These are phyloP conservation scores for Trypanosoma platydactyli DNA, from an alignment of 208 protist species.

Conservation along the genomic window DNA sequence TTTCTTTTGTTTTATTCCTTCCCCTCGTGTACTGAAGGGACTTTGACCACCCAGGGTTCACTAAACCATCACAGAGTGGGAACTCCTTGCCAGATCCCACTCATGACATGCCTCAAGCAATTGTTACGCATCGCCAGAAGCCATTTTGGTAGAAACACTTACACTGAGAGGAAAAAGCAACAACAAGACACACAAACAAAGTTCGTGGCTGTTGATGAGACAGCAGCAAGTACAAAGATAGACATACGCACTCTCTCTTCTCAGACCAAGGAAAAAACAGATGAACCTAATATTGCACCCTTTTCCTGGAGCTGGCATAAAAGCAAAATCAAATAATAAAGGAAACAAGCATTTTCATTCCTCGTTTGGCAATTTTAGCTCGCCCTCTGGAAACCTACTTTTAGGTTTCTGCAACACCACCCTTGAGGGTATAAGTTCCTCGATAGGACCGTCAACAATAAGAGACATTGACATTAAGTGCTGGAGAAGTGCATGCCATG, in stretches of 20 bases:
- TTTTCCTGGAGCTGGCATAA: not conserved
- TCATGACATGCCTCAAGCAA: too few relatives aligned
- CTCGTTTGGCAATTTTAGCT: conserved; percentile 18
- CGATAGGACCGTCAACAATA: conserved; percentile 28
- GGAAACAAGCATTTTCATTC: not conserved
- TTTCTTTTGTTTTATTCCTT: too few relatives aligned
- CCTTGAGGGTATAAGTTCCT: conserved; percentile 18
- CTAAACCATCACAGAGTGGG: too few relatives aligned
- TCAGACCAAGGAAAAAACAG: not conserved
- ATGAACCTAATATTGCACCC: not conserved
- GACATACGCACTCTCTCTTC: not conserved
- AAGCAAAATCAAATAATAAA: not conserved
- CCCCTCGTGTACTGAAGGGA: too few relatives aligned
- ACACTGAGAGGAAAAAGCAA: too few relatives aligned
- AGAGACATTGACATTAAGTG: conserved; percentile 26
- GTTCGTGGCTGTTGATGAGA: too few relatives aligned
- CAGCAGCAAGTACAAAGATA: not conserved
- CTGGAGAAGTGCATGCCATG: conserved; percentile 21
- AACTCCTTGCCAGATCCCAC: too few relatives aligned
- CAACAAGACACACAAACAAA: too few relatives aligned
- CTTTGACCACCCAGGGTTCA: too few relatives aligned
- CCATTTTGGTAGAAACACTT: too few relatives aligned
- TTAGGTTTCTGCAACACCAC: conserved; percentile 27
- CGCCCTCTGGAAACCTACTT: not conserved
- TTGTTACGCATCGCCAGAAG: too few relatives aligned